These are phyloP conservation scores for Luvunga scandens DNA, from an alignment of 345 rosid genomes.

Conservation along the genomic window DNA sequence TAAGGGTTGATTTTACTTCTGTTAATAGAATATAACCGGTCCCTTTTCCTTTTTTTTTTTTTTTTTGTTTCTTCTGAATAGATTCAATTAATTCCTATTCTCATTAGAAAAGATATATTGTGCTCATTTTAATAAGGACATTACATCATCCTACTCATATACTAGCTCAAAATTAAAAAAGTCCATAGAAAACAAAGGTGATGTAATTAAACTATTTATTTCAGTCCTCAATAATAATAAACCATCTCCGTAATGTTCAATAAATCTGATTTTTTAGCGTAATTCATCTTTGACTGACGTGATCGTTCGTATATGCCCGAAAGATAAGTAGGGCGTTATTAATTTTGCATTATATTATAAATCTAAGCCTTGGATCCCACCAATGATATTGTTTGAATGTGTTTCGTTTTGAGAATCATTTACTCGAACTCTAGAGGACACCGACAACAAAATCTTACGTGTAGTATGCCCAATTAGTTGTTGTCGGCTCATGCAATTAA, in stretches of 20 bases:
- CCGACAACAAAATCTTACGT: constrained; percentile 21
- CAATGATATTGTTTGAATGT: background rate
- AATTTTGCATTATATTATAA: background rate
- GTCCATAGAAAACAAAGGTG: background rate
- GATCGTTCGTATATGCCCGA: background rate
- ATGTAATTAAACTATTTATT: background rate
- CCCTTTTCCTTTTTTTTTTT: background rate
- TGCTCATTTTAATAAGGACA: background rate
- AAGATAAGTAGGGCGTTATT: background rate
- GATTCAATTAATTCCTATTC: background rate
- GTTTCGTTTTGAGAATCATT: background rate
- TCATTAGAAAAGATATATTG: background rate
- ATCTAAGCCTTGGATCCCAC: background rate
- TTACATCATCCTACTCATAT: constrained; percentile 26
- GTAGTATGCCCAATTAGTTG: constrained; percentile 7
- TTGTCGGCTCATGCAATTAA: constrained; percentile 22
- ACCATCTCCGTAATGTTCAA: background rate
- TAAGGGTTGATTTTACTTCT: background rate
- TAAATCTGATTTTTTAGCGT: background rate
- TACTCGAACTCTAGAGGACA: background rate
- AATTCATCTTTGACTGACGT: background rate
- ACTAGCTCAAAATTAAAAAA: background rate
- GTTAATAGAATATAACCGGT: background rate
- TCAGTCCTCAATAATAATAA: background rate
- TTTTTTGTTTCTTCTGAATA: background rate